Evolutionary conservation across 495 filamentous ascomycete genomes (phyloP).

Genomic region (Aspergillus egyptiacus): DNA sequence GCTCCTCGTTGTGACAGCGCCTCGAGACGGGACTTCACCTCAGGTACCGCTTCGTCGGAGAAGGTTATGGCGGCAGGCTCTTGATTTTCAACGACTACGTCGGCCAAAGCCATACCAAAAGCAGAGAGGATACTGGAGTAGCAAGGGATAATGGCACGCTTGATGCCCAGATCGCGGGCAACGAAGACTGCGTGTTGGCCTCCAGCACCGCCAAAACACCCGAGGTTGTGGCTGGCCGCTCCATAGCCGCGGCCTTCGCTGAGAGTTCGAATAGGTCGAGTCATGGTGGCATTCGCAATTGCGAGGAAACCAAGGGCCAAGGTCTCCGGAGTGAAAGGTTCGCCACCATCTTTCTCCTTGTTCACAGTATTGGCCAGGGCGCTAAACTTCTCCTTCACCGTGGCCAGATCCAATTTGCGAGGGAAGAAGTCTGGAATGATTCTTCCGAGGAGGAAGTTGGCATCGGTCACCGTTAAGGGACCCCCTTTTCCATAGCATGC

Average conservation of each 20-base stretch:
- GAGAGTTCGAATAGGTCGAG: conserved; percentile 80
- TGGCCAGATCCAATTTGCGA: conserved; percentile 61
- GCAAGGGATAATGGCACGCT: conserved; percentile 79
- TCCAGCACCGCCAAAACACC: conserved; percentile 90
- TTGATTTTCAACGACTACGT: conserved; percentile 89
- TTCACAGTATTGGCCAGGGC: conserved; percentile 71
- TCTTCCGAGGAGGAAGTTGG: conserved; percentile 77
- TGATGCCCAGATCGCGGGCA: conserved; percentile 80
- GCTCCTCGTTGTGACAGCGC: conserved; percentile 5
- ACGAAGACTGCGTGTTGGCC: conserved; percentile 97
- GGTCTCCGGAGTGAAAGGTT: conserved; percentile 62
- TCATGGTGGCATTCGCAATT: conserved; percentile 96
- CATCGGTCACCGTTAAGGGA: conserved; percentile 83
- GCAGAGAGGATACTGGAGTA: conserved; percentile 95
- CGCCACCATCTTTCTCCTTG: conserved; percentile 34
- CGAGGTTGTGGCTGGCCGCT: conserved; percentile 80
- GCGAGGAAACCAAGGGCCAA: conserved; percentile 74
- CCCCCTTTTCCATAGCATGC: conserved; percentile 89
- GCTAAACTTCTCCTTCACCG: conserved; percentile 63
- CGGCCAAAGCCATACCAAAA: conserved; percentile 94
- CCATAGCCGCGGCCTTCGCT: conserved; percentile 94
- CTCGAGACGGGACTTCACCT: conserved; percentile 8
- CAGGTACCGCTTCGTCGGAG: conserved; percentile 12
- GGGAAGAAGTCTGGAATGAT: conserved; percentile 87
- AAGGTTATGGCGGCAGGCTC: conserved; percentile 67